Percentiles rank a stretch among this genome's conserved stretches.
These are phyloP conservation scores for Haplosporangium sp. DNA, from an alignment of 371 early-diverging fungal species.

Conservation along the genomic window DNA sequence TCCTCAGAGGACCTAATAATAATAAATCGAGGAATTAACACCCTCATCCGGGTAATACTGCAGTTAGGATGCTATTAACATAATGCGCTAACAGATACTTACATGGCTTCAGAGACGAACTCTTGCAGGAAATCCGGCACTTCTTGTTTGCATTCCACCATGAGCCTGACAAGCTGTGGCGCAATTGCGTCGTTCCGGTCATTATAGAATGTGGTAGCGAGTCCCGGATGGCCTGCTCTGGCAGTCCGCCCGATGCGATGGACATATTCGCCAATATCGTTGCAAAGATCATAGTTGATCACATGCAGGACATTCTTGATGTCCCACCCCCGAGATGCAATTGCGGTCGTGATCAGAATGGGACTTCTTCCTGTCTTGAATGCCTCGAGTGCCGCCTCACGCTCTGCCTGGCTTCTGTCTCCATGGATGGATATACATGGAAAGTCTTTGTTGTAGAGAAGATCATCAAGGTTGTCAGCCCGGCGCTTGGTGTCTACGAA, in stretches of 20 bases:
- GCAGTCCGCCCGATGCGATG: constrained; percentile 82
- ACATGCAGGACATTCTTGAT: constrained; percentile 85
- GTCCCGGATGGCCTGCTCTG: constrained; percentile 63
- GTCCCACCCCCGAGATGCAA: constrained; percentile 94
- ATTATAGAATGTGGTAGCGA: constrained; percentile 82
- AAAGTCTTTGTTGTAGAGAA: constrained; percentile 71
- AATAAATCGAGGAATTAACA: neutral
- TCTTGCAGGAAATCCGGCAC: constrained; percentile 79
- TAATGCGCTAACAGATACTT: constrained; percentile 14
- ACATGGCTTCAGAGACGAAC: constrained; percentile 55
- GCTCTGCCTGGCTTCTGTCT: constrained; percentile 81
- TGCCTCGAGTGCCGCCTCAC: constrained; percentile 80
- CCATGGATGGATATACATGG: constrained; percentile 80
- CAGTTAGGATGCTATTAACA: too few species aligned
- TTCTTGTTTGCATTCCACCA: constrained; percentile 83
- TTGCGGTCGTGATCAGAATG: constrained; percentile 91
- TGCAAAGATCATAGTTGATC: constrained; percentile 88
- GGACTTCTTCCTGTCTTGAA: constrained; percentile 80
- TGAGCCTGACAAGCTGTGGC: constrained; percentile 75
- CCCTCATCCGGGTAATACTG: too few species aligned
- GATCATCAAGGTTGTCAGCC: constrained; percentile 84
- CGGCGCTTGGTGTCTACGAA: constrained; percentile 87
- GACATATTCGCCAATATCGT: constrained; percentile 84
- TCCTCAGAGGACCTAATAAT: neutral
- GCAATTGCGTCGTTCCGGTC: constrained; percentile 60